phyloP scores from a whole-genome alignment of 2,329 filamentous ascomycete species.

The Fusarium siculi region DNA sequence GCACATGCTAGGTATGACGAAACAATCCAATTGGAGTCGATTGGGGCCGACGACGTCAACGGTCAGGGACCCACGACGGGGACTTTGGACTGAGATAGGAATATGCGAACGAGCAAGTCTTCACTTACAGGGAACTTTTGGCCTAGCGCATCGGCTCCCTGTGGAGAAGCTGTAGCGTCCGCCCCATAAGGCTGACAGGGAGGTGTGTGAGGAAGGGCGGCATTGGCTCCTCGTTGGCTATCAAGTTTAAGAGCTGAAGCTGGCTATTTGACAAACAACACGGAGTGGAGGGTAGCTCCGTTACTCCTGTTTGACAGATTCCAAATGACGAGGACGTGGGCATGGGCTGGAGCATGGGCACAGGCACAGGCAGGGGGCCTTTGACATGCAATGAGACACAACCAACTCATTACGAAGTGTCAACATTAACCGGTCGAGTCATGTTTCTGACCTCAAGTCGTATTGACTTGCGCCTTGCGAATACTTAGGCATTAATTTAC shows the following conservation, averaged over 20 bases:
- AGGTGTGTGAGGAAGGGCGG: constrained; percentile 18
- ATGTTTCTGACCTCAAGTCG: background rate
- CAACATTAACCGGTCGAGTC: background rate
- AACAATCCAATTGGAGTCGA: constrained; percentile 16
- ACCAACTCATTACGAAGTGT: background rate
- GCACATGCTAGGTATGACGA: constrained; percentile 22
- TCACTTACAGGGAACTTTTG: constrained; percentile 33
- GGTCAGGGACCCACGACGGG: constrained; percentile 7
- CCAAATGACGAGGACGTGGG: constrained; percentile 3
- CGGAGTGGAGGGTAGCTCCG: background rate
- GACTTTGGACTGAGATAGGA: constrained; percentile 13
- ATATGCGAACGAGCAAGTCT: constrained; percentile 20
- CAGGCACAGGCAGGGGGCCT: background rate
- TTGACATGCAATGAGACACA: background rate
- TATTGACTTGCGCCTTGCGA: background rate
- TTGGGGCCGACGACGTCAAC: constrained; percentile 5
- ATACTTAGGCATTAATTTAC: background rate
- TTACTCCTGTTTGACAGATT: constrained; percentile 14
- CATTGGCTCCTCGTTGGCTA: constrained; percentile 23
- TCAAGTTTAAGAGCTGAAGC: constrained; percentile 19
- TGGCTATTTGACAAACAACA: background rate
- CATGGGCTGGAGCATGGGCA: background rate
- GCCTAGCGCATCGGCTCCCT: constrained; percentile 29
- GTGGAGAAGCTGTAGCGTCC: constrained; percentile 33
- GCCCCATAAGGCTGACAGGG: constrained; percentile 46